Percentiles rank a stretch among this genome's conserved stretches.
phyloP scores from a whole-genome alignment of 371 early-diverging fungal species.

The Mortierella sp. region DNA sequence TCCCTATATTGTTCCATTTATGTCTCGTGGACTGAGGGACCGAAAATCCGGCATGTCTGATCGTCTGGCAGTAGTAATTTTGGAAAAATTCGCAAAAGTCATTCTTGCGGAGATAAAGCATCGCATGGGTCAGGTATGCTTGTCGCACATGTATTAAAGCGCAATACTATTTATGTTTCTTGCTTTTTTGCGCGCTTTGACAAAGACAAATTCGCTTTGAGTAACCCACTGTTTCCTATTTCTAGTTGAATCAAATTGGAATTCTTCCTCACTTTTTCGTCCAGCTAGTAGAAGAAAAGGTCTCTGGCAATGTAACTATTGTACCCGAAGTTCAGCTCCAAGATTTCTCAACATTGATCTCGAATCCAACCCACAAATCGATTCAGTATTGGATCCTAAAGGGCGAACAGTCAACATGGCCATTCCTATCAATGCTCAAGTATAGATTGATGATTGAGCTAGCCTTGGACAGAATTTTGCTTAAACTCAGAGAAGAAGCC shows the following conservation, averaged over 20 bases:
- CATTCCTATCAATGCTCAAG: constrained; percentile 76
- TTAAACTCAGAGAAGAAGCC: constrained; percentile 38
- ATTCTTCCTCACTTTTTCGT: constrained; percentile 69
- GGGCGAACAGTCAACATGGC: constrained; percentile 91
- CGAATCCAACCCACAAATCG: constrained; percentile 79
- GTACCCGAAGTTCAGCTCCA: constrained; percentile 63
- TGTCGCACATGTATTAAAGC: neutral
- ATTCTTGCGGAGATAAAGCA: constrained; percentile 71
- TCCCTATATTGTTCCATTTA: constrained; percentile 74
- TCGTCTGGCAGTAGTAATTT: constrained; percentile 33
- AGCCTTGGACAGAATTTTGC: constrained; percentile 70
- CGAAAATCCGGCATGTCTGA: constrained; percentile 59
- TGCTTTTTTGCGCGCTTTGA: too few relatives aligned
- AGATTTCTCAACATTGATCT: constrained; percentile 80
- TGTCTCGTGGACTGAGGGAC: constrained; percentile 66
- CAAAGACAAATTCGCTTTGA: too few relatives aligned
- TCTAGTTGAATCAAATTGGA: constrained; percentile 68
- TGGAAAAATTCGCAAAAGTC: constrained; percentile 62
- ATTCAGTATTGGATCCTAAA: constrained; percentile 85
- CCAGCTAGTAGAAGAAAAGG: constrained; percentile 71
- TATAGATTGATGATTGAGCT: constrained; percentile 84
- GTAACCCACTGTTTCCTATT: neutral
- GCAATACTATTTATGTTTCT: too few relatives aligned
- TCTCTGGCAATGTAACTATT: constrained; percentile 78
- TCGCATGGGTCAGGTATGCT: constrained; percentile 68